Base-by-base conservation (phyloP, 768 basidiomycete species). In the Mycena vitilis region DNA sequence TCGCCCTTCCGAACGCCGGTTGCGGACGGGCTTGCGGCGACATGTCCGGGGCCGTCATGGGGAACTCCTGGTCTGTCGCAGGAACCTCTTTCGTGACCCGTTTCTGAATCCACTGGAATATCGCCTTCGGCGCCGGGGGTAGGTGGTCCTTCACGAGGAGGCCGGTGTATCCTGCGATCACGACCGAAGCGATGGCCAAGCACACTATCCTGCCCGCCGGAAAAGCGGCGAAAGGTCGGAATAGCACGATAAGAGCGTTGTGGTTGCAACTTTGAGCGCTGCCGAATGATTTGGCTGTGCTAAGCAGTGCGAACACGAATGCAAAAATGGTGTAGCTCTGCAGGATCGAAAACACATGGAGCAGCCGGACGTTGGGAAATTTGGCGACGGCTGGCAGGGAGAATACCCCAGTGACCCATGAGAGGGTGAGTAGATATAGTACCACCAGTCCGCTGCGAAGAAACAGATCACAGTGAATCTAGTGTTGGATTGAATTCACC, bases 311-410 rank as follows among this genome's bases (percentile, higher is more conserved):
- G 22, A 74, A 67, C 1, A 66, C 62, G 37, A 73, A 74, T 1
- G 68, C 69, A 53, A 74, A 71, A 45, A 73, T 60, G 22, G 62
- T 60, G 64, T 73, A 73, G 48, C 70, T 71, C 60, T 75, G 72
- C 2, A 71, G 23, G 37, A 71, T 55, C 5, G 74, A 75, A 42
- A 60, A 62, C 16, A 71, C 40, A 47, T 71, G 66, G 10, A 73
- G 68, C 30, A 68, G 51, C n/a, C 40, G 63, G 30, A 68, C 44
- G 15, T 48, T 60, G n/a, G 62, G 51, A 51, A 73, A 69, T 10
- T 65, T 62, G 18, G 71, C 62, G 52, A 60, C 62, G 16, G 66
- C 65, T 10, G 74, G 70, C 30, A 75, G 66, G 13, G 70, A 60
- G 61, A 70, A 66, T 42, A 56, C 65, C 25, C 72, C 70, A 47